Conservation (phyloP, 495 filamentous ascomycete species). For the Xylaria grammica region DNA sequence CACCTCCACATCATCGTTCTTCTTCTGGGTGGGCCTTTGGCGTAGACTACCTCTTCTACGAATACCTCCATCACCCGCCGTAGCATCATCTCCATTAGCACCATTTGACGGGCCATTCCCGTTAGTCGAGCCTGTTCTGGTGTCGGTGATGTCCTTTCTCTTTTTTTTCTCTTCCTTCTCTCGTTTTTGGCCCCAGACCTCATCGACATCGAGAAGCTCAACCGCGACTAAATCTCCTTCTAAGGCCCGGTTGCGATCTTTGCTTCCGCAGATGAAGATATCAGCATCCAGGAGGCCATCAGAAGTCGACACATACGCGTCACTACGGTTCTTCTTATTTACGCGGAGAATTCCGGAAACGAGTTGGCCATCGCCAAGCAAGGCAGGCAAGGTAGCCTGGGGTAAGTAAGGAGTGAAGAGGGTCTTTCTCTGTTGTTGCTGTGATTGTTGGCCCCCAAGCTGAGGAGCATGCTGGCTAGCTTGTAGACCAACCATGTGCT, state of each 20-base stretch:
- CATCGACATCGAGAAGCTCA: slow-evolving; percentile 95
- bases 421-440: slow-evolving; percentile 92
- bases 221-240: slow-evolving; percentile 96
- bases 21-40: slow-evolving; percentile 98
- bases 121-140: slow-evolving; percentile 73
- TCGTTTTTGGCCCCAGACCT: slow-evolving; percentile 97
- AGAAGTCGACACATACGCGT: slow-evolving; percentile 93
- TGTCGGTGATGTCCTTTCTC: slow-evolving; percentile 96
- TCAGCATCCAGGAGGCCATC: slow-evolving; percentile 90
- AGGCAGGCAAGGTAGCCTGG: slow-evolving; percentile 89
- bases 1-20: slow-evolving; percentile 99
- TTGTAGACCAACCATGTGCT: slow-evolving; percentile 69
- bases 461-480: slow-evolving; percentile 79
- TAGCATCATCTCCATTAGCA: slow-evolving; percentile 69
- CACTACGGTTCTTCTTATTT: slow-evolving; percentile 99
- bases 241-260: slow-evolving; percentile 93
- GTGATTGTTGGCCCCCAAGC: slow-evolving; percentile 68
- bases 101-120: slow-evolving; percentile 68
- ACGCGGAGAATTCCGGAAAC: slow-evolving; percentile 96
- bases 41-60: slow-evolving; percentile 91
- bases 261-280: slow-evolving; percentile 99
- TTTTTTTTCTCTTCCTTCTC: slow-evolving; percentile 99
- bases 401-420: slow-evolving; percentile 98
- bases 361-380: slow-evolving; percentile 89
- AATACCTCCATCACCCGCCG: slow-evolving; percentile 77